Evolutionary conservation across 805 yeast genomes (phyloP).

Genomic region (Candida insectorum): DNA sequence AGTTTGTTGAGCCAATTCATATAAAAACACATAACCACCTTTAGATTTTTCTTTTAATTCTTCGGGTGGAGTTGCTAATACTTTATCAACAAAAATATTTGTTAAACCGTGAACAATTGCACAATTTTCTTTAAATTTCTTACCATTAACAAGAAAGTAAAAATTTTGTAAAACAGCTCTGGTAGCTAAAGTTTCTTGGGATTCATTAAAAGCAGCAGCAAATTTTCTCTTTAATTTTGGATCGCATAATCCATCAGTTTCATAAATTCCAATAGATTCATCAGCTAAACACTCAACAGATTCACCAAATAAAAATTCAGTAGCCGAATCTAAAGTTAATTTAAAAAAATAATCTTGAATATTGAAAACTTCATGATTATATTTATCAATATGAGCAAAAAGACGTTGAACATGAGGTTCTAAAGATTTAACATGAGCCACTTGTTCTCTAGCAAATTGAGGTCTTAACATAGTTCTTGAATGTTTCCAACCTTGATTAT

Average conservation of each 20-base stretch:
- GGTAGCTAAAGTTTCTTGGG: constrained; percentile 29
- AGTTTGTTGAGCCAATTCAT: constrained; percentile 37
- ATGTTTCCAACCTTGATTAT: constrained; percentile 42
- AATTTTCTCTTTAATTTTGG: constrained; percentile 32
- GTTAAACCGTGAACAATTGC: constrained; percentile 25
- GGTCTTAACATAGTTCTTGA: constrained; percentile 43
- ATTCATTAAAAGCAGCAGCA: constrained; percentile 30
- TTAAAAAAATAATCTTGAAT: constrained; percentile 37
- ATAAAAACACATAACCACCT: constrained; percentile 33
- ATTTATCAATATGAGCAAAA: constrained; percentile 25
- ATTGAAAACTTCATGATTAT: constrained; percentile 27
- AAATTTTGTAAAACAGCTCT: constrained; percentile 23
- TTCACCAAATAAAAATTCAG: constrained; percentile 41
- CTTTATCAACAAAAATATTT: constrained; percentile 27
- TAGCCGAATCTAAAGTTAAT: constrained; percentile 39
- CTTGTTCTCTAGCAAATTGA: constrained; percentile 42
- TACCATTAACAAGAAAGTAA: constrained; percentile 22
- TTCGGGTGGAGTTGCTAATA: constrained; percentile 20
- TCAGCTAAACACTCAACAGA: constrained; percentile 32
- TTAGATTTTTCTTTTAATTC: constrained; percentile 24
- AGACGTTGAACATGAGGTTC: constrained; percentile 40
- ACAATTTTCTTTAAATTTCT: constrained; percentile 20
- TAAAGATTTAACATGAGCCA: constrained; percentile 35
- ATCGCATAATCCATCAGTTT: constrained; percentile 15
- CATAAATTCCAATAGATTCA: constrained; percentile 12